Conservation (phyloP, 2,329 filamentous ascomycete species). For the Xylariaceae sp. region DNA sequence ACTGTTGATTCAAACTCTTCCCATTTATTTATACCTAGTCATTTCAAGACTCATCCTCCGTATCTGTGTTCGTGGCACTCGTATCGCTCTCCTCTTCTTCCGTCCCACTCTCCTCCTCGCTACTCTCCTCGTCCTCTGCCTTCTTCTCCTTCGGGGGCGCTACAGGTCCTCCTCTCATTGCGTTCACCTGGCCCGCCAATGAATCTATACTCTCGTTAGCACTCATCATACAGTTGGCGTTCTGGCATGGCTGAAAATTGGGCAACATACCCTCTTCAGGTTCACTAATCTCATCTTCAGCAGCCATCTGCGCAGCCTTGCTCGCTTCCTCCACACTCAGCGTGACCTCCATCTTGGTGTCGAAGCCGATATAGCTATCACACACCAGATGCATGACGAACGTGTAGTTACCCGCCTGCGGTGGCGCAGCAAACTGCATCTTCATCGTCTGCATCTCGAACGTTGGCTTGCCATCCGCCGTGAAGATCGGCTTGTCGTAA, state of each 20-base stretch:
- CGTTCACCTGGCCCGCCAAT: neutral
- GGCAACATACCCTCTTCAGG: slow-evolving; percentile 83
- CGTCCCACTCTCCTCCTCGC: neutral
- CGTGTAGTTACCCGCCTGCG: slow-evolving; percentile 86
- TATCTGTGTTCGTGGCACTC: neutral
- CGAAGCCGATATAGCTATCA: slow-evolving; percentile 92
- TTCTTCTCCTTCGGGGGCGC: neutral
- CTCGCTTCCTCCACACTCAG: slow-evolving; percentile 84
- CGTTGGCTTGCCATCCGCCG: slow-evolving; percentile 76
- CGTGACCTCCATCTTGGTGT: slow-evolving; percentile 86
- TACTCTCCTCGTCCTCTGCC: neutral
- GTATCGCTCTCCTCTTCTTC: neutral
- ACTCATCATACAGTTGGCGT: neutral
- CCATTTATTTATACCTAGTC: neutral
- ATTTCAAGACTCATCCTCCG: neutral
- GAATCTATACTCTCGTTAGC: neutral
- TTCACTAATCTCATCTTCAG: slow-evolving; percentile 94
- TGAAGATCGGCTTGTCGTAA: slow-evolving; percentile 86
- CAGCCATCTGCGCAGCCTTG: slow-evolving; percentile 74
- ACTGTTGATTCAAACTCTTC: too few relatives aligned
- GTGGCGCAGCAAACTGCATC: slow-evolving; percentile 93
- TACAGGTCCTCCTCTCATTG: neutral
- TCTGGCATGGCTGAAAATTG: neutral
- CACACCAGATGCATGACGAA: slow-evolving; percentile 93
- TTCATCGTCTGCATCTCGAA: slow-evolving; percentile 95